A percentile compares a stretch with the other conserved stretches of the same genome.
Conservation (phyloP, 176 grass and related monocot species). For the Cocos nucifera region DNA sequence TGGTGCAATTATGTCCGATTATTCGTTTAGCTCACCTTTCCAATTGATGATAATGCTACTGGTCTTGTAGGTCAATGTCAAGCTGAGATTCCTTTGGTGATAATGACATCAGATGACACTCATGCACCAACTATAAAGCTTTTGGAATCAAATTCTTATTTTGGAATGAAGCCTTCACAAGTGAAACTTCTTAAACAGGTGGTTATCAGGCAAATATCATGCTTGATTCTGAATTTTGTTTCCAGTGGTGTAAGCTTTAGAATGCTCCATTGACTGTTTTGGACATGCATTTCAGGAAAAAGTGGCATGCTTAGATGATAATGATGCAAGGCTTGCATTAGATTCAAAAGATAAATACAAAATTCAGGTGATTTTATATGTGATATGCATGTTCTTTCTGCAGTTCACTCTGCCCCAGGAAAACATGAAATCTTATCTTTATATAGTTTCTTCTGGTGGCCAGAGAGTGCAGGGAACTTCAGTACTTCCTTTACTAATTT, state of each 20-base stretch:
- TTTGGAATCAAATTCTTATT: conserved; percentile 80
- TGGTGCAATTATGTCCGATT: too few relatives aligned
- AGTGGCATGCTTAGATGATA: conserved; percentile 82
- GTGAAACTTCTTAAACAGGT: conserved; percentile 96
- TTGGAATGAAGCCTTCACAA: conserved; percentile 90
- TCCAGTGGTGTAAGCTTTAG: background rate
- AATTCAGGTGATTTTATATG: conserved; percentile 60
- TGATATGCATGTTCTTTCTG: too few relatives aligned
- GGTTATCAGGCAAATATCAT: background rate
- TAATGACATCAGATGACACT: conserved; percentile 99
- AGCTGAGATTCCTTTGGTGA: conserved; percentile 70
- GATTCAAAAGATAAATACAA: conserved; percentile 92
- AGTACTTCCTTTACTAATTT: conserved; percentile 6
- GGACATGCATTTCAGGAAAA: conserved; percentile 58
- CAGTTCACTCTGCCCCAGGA: too few relatives aligned
- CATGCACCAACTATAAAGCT: conserved; percentile 61
- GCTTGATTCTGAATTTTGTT: conserved; percentile 7
- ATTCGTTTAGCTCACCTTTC: background rate
- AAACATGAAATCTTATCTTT: too few relatives aligned
- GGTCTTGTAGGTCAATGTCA: conserved; percentile 28
- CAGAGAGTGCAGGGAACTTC: too few relatives aligned
- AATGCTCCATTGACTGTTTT: conserved; percentile 4
- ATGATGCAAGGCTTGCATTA: conserved; percentile 83
- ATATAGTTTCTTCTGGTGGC: too few relatives aligned
- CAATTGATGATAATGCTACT: conserved; percentile 13